Base-by-base conservation (phyloP, 805 yeast genomes). In the Candida jianshihensis region DNA sequence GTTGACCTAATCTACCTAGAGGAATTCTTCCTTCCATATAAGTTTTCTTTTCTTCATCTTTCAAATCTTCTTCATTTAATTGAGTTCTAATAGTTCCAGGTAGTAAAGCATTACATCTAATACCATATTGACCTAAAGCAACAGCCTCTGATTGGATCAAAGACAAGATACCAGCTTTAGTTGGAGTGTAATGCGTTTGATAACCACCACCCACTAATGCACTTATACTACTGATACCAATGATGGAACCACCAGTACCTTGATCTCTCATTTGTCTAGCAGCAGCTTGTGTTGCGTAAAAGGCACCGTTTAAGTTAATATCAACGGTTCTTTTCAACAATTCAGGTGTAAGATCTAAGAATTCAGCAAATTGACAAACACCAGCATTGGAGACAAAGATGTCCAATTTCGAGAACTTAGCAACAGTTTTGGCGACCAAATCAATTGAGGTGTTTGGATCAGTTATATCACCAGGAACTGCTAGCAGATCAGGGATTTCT, bases 351-450 rank as follows among this genome's bases (percentile, higher is more conserved):
- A 65, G 56, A n/a, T 65, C 68, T 9, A 63, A 48, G 48, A 69
- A 66, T 35, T 63, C 64, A 28, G 57, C 47, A 40, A 67, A 62
- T 30, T 61, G 54, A 44, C 72, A 67, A 25, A 68, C 60, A 10
- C 73, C 74, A 11, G 74, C 73, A 44, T 69, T 69, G 10, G 70
- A 63, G 4, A 69, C 70, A 37, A 66, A 57, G 6, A 62, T 58
- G 38, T 68, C 57, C 30, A 68, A 39, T 38, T 59, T 60, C 4
- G 70, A 71, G 46, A 67, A 68, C 18, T 43, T 41, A 19, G 49
- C 57, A 14, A 65, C 69, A 2, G 64, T 49, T 18, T 50, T 44
- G 5, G 39, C 39, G 12, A 64, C 58, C 11, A 67, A 47, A 3
- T 44, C 43, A 6, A 35, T 38, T 8, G 67, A 54, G 6, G 72